Evolutionary conservation across 768 basidiomycete species (phyloP).

Genomic region (Amanita pallidorosea): DNA sequence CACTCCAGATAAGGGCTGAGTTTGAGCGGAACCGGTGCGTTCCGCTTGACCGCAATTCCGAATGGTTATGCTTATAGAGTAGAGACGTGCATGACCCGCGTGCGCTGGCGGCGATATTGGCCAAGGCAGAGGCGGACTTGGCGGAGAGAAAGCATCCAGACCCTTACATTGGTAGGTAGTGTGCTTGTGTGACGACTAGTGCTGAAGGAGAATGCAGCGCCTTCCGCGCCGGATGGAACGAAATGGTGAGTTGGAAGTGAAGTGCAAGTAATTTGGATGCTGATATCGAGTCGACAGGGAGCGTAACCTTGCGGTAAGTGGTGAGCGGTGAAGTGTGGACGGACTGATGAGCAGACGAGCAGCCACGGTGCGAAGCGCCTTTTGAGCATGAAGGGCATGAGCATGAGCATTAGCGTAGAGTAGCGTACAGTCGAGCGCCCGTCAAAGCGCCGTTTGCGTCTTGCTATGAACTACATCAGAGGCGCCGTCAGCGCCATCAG

Average conservation of each 20-base stretch:
- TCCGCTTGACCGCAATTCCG: not conserved
- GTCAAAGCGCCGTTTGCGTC: too few relatives aligned
- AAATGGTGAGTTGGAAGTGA: slow-evolving; percentile 63
- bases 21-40: slow-evolving; percentile 88
- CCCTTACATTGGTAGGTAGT: slow-evolving; percentile 78
- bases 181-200: not conserved
- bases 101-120: slow-evolving; percentile 64
- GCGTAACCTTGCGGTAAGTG: slow-evolving; percentile 67
- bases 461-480: slow-evolving; percentile 44
- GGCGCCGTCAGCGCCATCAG: slow-evolving; percentile 79
- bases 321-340: not conserved
- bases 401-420: slow-evolving; percentile 27
- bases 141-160: slow-evolving; percentile 73
- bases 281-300: slow-evolving; percentile 38
- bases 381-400: slow-evolving; percentile 65
- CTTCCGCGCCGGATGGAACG: slow-evolving; percentile 82
- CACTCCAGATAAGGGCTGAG: slow-evolving; percentile 79
- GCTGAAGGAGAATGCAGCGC: slow-evolving; percentile 35
- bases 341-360: not conserved
- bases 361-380: slow-evolving; percentile 55
- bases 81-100: slow-evolving; percentile 84
- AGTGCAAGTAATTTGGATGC: slow-evolving; percentile 9
- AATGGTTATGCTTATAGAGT: slow-evolving; percentile 1
- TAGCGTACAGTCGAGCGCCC: not conserved
- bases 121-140: slow-evolving; percentile 69